phyloP scores from a whole-genome alignment of 1,284 basidiomycete species.

The Kalmanozyma brasiliensis region DNA sequence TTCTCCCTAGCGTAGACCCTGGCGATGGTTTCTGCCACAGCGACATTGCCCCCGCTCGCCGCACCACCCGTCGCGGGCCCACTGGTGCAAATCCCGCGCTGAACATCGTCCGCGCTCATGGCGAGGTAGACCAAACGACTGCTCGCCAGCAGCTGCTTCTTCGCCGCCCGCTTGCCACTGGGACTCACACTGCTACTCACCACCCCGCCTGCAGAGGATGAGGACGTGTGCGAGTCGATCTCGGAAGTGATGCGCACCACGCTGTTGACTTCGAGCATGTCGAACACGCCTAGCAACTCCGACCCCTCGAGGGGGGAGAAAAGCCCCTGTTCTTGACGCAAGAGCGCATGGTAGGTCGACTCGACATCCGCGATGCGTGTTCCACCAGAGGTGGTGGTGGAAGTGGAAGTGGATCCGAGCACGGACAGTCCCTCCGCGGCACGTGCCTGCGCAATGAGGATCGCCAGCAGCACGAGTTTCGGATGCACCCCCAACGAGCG shows the following conservation, averaged over 20 bases:
- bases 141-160: slow-evolving; percentile 56
- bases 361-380: slow-evolving; percentile 57
- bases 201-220: neutral
- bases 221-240: slow-evolving; percentile 17
- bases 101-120: slow-evolving; percentile 49
- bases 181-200: slow-evolving; percentile 38
- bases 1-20: slow-evolving; percentile 50
- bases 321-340: slow-evolving; percentile 51
- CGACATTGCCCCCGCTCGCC: neutral
- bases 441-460: slow-evolving; percentile 54
- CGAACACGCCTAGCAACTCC: slow-evolving; percentile 64
- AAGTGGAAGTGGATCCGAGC: slow-evolving; percentile 46
- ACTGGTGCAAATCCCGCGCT: slow-evolving; percentile 49
- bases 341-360: slow-evolving; percentile 54
- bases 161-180: slow-evolving; percentile 58
- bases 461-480: slow-evolving; percentile 61
- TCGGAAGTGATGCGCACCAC: slow-evolving; percentile 51
- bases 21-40: slow-evolving; percentile 47
- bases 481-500: slow-evolving; percentile 61
- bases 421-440: slow-evolving; percentile 30
- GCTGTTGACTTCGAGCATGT: slow-evolving; percentile 64
- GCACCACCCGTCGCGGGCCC: neutral
- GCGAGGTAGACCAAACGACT: slow-evolving; percentile 45
- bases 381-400: slow-evolving; percentile 5
- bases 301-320: slow-evolving; percentile 53